Conservation (phyloP, 2,329 filamentous ascomycete genomes). For the Lojkania enalia region DNA sequence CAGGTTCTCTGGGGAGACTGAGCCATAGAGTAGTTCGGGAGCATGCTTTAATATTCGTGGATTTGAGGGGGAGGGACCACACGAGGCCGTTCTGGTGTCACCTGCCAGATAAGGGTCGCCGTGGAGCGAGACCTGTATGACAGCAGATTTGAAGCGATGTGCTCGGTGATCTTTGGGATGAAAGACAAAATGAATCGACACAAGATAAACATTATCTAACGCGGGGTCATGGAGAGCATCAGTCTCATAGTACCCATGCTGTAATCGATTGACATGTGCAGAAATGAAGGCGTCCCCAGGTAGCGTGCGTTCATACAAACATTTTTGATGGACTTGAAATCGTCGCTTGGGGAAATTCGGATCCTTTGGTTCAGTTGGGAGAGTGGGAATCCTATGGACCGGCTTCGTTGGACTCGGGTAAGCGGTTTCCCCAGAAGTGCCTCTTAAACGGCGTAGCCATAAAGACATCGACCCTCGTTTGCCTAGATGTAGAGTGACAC, state of each 20-base stretch:
- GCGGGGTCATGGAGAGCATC: conserved; percentile 47
- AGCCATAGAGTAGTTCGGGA: conserved; percentile 54
- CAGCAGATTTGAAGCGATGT: conserved; percentile 54
- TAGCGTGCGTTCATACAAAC: conserved; percentile 54
- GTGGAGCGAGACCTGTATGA: conserved; percentile 47
- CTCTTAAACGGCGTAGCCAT: conserved; percentile 15
- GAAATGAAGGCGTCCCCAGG: conserved; percentile 55
- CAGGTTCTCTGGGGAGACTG: conserved; percentile 52
- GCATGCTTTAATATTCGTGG: conserved; percentile 55
- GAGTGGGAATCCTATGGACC: too few species aligned
- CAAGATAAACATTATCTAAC: conserved; percentile 52
- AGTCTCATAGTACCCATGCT: conserved; percentile 53
- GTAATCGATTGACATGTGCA: conserved; percentile 54
- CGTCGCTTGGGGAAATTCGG: conserved; percentile 30
- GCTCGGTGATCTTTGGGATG: conserved; percentile 48
- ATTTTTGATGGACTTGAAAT: conserved; percentile 41
- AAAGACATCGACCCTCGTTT: conserved; percentile 18
- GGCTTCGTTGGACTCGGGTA: conserved; percentile 13
- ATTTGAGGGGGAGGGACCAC: conserved; percentile 22
- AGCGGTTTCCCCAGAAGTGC: conserved; percentile 2
- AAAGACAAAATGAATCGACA: conserved; percentile 55
- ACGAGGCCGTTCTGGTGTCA: conserved; percentile 12
- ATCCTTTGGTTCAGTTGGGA: conserved; percentile 15
- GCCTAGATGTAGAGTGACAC: too few species aligned
- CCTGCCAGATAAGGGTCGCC: conserved; percentile 20